Evolutionary conservation across 2,329 filamentous ascomycete species (phyloP).

Genomic region (Chlorencoelia australis): DNA sequence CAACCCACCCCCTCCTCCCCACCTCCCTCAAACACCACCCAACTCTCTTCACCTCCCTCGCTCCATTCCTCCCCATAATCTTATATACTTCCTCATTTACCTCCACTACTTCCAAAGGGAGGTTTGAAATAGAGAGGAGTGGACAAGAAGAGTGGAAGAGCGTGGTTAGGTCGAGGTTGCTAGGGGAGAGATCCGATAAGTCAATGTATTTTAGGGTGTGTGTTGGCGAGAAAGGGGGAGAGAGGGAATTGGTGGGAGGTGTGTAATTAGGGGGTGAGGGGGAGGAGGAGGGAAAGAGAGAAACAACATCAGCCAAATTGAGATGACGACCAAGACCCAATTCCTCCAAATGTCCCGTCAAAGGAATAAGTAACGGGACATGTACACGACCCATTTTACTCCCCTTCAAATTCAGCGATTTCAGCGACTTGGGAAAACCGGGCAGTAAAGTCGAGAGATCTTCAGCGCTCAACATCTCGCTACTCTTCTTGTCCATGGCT

Average conservation of each 20-base stretch:
- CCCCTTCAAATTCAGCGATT: constrained; percentile 67
- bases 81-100: constrained; percentile 59
- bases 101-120: constrained; percentile 68
- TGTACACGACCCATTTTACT: constrained; percentile 59
- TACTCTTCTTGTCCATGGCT: constrained; percentile 59
- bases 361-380: constrained; percentile 49
- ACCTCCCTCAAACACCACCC: constrained; percentile 67
- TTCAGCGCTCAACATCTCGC: constrained; percentile 57
- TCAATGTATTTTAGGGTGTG: constrained; percentile 66
- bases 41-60: constrained; percentile 15
- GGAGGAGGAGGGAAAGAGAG: constrained; percentile 33
- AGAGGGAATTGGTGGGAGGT: no score
- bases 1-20: constrained; percentile 54
- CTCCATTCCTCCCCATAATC: constrained; percentile 45
- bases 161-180: constrained; percentile 46
- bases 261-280: no score
- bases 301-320: constrained; percentile 47
- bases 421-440: constrained; percentile 53
- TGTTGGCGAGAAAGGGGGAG: no score
- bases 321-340: constrained; percentile 62
- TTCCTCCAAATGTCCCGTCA: constrained; percentile 67
- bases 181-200: constrained; percentile 59
- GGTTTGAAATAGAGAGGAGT: constrained; percentile 48
- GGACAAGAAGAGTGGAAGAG: constrained; percentile 40
- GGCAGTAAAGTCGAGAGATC: constrained; percentile 58